These are phyloP conservation scores for Lactifluus piperatus DNA, from an alignment of 768 basidiomycete species.

Conservation along the genomic window DNA sequence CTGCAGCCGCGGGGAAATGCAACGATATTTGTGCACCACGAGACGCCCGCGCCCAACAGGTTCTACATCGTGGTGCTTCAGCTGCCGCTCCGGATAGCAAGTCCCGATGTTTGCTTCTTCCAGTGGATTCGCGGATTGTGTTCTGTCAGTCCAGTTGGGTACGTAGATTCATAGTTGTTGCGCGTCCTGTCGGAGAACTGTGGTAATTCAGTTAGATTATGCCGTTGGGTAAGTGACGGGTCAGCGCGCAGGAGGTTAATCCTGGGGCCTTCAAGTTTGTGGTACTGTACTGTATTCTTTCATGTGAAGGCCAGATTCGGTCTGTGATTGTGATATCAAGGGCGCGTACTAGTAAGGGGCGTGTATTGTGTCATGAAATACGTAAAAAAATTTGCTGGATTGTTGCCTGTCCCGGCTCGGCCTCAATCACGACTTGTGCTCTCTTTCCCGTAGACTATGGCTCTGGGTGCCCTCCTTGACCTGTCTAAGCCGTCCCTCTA, in stretches of 20 bases:
- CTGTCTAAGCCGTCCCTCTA: slow-evolving; percentile 54
- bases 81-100: slow-evolving; percentile 14
- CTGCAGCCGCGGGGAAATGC: slow-evolving; percentile 8
- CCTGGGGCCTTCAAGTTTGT: too few species aligned
- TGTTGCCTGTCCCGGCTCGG: background rate
- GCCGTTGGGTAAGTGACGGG: too few species aligned
- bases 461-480: slow-evolving; percentile 40
- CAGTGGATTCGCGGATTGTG: background rate
- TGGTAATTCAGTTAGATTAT: too few species aligned
- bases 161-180: too few species aligned
- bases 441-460: slow-evolving; percentile 21
- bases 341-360: too few species aligned
- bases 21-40: slow-evolving; percentile 9
- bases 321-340: too few species aligned
- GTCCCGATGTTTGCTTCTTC: background rate
- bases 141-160: slow-evolving; percentile 9
- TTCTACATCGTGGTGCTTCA: slow-evolving; percentile 19
- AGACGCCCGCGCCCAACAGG: slow-evolving; percentile 8
- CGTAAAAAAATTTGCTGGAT: background rate
- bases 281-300: too few species aligned
- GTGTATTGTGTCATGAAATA: too few species aligned
- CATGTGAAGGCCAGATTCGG: too few species aligned
- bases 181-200: too few species aligned
- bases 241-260: too few species aligned
- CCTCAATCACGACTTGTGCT: slow-evolving; percentile 1